A percentile compares a stretch with the other conserved stretches of the same genome.
These are phyloP conservation scores for Entonaema liquescens DNA, from an alignment of 495 filamentous ascomycete species.

Conservation along the genomic window DNA sequence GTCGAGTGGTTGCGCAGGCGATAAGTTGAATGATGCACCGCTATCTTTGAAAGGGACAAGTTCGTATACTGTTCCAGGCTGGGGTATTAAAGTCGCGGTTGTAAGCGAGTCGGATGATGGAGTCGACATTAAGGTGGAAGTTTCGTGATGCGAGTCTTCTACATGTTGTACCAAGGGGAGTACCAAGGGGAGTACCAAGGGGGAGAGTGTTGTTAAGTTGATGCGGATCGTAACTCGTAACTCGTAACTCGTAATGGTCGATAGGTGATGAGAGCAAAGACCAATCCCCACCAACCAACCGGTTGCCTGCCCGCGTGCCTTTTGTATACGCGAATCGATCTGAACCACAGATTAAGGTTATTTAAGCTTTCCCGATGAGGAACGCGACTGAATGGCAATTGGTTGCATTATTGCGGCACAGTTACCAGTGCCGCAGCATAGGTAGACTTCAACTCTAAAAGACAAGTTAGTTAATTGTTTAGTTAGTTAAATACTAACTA, in stretches of 20 bases:
- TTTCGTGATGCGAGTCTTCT: slow-evolving; percentile 9
- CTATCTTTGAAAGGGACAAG: slow-evolving; percentile 29
- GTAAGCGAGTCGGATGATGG: slow-evolving; percentile 16
- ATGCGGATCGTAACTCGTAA: not conserved
- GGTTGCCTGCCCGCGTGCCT: not conserved
- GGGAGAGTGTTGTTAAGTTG: too few relatives aligned
- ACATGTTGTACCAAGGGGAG: too few relatives aligned
- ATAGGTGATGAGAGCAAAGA: not conserved
- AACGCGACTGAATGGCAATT: not conserved
- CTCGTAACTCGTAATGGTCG: too few relatives aligned
- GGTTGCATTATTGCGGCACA: not conserved
- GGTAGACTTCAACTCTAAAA: not conserved
- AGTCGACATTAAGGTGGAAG: slow-evolving; percentile 30
- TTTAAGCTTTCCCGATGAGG: not conserved
- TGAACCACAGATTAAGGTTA: not conserved
- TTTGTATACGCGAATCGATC: not conserved
- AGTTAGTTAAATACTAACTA: too few relatives aligned
- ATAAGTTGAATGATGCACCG: slow-evolving; percentile 40
- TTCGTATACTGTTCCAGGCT: slow-evolving; percentile 27
- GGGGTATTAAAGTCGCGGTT: slow-evolving; percentile 38
- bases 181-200: too few relatives aligned
- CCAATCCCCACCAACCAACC: not conserved
- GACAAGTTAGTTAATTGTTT: not conserved
- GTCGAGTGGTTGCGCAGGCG: slow-evolving; percentile 36
- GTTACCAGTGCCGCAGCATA: not conserved